These are phyloP conservation scores for Rhododendron mucronatum DNA, from an alignment of 148 eudicot species.

Conservation along the genomic window DNA sequence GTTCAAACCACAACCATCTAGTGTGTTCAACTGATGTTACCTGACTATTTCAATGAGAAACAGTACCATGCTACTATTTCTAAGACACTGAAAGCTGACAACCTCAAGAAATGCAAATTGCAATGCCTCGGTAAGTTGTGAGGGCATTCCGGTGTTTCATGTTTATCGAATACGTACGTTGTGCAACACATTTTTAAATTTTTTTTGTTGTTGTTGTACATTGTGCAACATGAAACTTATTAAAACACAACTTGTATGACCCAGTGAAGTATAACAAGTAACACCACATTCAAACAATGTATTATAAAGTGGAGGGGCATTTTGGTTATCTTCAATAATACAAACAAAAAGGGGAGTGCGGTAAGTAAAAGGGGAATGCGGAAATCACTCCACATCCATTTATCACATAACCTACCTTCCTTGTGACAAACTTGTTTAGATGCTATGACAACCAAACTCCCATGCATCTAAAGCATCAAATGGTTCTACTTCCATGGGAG, in stretches of 20 bases:
- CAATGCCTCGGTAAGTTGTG: not conserved
- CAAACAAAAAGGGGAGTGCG: too few relatives aligned
- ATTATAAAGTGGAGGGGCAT: too few relatives aligned
- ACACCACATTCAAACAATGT: not conserved
- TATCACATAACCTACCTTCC: not conserved
- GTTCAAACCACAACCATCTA: not conserved
- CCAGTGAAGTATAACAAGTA: not conserved
- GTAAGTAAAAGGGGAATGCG: too few relatives aligned
- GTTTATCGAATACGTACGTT: not conserved
- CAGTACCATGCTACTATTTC: not conserved
- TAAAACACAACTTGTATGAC: not conserved
- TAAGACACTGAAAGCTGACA: not conserved
- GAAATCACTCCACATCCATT: too few relatives aligned
- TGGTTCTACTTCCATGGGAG: not conserved
- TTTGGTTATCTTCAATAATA: too few relatives aligned
- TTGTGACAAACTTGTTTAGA: not conserved
- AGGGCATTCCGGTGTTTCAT: not conserved
- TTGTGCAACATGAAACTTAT: too few relatives aligned
- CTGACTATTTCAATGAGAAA: not conserved
- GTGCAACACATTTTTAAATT: not conserved
- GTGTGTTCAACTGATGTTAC: not conserved
- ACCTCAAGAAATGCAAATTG: not conserved
- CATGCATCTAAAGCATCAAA: not conserved
- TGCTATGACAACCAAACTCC: not conserved
- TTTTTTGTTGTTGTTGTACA: not conserved